Evolutionary conservation across 2,329 filamentous ascomycete species (phyloP).

Genomic region (Fonsecaea erecta): DNA sequence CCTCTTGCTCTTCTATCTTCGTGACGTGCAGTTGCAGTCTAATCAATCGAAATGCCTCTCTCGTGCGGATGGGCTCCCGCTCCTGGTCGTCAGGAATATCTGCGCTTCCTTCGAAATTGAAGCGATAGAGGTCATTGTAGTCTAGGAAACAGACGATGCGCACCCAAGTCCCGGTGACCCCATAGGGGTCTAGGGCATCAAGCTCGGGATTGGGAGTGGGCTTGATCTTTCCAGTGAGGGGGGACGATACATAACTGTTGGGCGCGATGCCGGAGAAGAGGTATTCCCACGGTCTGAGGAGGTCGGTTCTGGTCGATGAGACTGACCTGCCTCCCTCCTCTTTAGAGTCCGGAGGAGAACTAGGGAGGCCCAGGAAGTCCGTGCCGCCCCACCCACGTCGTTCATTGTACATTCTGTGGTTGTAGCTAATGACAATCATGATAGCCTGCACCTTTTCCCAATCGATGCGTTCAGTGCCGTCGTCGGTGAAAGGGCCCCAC

Average conservation of each 20-base stretch:
- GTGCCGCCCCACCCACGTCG: conserved; percentile 18
- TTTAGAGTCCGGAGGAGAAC: background rate
- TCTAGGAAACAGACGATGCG: conserved; percentile 64
- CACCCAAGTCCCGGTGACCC: conserved; percentile 72
- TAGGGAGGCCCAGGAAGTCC: conserved; percentile 3
- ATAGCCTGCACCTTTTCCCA: conserved; percentile 82
- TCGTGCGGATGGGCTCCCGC: conserved; percentile 61
- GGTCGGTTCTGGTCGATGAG: conserved; percentile 30
- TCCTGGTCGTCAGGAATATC: conserved; percentile 49
- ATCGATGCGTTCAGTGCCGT: conserved; percentile 67
- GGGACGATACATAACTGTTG: conserved; percentile 34
- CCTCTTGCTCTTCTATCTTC: conserved; percentile 61
- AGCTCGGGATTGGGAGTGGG: conserved; percentile 40
- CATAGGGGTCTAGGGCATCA: conserved; percentile 69
- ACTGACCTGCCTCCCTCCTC: background rate
- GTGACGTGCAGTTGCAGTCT: conserved; percentile 69
- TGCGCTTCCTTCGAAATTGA: conserved; percentile 66
- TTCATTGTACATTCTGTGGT: conserved; percentile 56
- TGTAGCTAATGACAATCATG: conserved; percentile 69
- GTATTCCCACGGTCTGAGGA: conserved; percentile 32
- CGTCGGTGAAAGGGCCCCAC: conserved; percentile 75
- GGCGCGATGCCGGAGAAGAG: conserved; percentile 38
- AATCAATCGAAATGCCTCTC: conserved; percentile 73
- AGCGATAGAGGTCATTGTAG: conserved; percentile 72
- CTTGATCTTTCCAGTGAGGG: conserved; percentile 40